Conservation (phyloP, 2,329 filamentous ascomycete genomes). For the Apiospora hydei region DNA sequence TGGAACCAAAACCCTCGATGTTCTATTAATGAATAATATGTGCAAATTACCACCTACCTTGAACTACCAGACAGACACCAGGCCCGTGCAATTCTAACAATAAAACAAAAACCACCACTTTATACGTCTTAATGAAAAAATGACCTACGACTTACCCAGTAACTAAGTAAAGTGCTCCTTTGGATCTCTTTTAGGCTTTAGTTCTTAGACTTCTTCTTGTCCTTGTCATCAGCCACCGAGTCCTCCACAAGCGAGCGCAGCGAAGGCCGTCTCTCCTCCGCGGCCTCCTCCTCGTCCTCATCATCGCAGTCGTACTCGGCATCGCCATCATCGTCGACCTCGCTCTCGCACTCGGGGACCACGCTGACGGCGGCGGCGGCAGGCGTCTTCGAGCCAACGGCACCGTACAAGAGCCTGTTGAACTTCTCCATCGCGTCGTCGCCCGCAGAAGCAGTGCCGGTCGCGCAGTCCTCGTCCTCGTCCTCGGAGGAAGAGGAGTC, state of each 20-base stretch:
- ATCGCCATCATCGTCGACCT: not conserved
- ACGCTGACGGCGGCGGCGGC: not conserved
- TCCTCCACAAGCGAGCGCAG: not conserved
- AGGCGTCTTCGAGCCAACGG: not conserved
- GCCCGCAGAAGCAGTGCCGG: not conserved
- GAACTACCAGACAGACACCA: not conserved
- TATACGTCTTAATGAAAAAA: not conserved
- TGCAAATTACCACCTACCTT: not conserved
- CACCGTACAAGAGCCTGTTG: too few species aligned
- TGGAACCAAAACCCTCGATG: not conserved
- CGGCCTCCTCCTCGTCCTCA: not conserved
- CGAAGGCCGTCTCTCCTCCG: not conserved
- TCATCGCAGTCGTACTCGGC: not conserved
- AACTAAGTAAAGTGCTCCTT: not conserved
- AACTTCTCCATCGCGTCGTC: not conserved
- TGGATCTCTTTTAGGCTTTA: too few species aligned
- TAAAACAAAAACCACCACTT: not conserved
- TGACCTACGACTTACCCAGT: not conserved
- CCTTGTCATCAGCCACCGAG: not conserved
- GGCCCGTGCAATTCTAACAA: not conserved
- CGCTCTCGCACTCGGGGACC: not conserved
- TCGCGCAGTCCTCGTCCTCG: not conserved
- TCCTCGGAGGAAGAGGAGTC: not conserved
- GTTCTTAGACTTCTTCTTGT: not conserved
- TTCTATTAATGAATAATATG: not conserved